A percentile compares a stretch with the other conserved stretches of the same genome.
These are phyloP conservation scores for Oropetium thomaeum DNA, from an alignment of 176 grass and related monocot genomes.

Conservation along the genomic window DNA sequence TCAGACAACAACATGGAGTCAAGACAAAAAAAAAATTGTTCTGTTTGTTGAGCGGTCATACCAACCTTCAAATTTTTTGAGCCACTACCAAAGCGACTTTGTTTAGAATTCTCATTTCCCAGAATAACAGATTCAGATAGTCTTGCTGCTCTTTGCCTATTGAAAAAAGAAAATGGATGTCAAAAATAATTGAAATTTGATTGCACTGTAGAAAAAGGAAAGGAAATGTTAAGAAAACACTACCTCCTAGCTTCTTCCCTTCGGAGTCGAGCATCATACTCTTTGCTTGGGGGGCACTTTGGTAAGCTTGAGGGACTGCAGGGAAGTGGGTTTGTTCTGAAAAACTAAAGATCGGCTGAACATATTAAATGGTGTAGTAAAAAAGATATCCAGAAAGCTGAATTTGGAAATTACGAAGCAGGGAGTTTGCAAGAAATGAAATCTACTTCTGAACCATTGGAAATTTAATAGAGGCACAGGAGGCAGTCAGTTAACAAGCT, in stretches of 20 bases:
- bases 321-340: slow-evolving; percentile 54
- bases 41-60: background rate
- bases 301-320: slow-evolving; percentile 75
- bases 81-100: slow-evolving; percentile 13
- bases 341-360: slow-evolving; percentile 58
- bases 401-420: background rate
- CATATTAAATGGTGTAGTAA: background rate
- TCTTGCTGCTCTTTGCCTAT: slow-evolving; percentile 51
- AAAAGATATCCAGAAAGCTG: background rate
- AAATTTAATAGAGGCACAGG: background rate
- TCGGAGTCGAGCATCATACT: slow-evolving; percentile 65
- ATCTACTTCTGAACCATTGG: slow-evolving; percentile 19
- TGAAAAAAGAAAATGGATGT: slow-evolving; percentile 9
- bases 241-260: slow-evolving; percentile 55
- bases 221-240: slow-evolving; percentile 6
- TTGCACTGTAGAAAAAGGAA: slow-evolving; percentile 1
- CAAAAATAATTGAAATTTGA: background rate
- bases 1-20: background rate
- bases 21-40: background rate
- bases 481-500: slow-evolving; percentile 10
- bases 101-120: slow-evolving; percentile 37
- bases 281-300: slow-evolving; percentile 81
- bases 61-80: slow-evolving; percentile 41
- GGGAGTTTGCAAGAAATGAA: background rate
- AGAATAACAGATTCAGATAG: slow-evolving; percentile 42